A percentile compares a stretch with the other conserved stretches of the same genome.
Conservation (phyloP, 2,329 filamentous ascomycete genomes). For the Blastomyces silverae region DNA sequence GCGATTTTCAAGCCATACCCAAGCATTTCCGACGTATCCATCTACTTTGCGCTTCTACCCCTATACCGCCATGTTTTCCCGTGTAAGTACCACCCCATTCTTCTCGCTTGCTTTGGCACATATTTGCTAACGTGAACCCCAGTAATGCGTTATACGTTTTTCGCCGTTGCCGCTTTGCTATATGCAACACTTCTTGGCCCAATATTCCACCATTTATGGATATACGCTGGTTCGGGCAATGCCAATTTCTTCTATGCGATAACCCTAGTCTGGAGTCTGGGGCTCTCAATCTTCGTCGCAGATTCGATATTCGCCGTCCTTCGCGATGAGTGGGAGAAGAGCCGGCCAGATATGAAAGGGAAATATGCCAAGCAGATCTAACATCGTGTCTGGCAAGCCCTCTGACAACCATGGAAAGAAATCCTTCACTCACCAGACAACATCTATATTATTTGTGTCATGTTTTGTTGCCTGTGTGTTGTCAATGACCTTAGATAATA, state of each 20-base stretch:
- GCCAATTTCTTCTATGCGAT: constrained; percentile 99
- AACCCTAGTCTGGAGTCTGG: constrained; percentile 95
- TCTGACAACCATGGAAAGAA: not conserved
- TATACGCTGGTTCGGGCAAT: constrained; percentile 95
- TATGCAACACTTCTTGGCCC: constrained; percentile 87
- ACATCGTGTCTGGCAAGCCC: not conserved
- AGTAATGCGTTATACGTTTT: constrained; percentile 91
- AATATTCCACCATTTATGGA: constrained; percentile 95
- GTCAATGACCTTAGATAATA: constrained; percentile 45
- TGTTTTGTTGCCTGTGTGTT: constrained; percentile 8
- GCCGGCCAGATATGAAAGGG: constrained; percentile 81
- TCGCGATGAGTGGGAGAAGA: constrained; percentile 87
- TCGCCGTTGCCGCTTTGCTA: constrained; percentile 72
- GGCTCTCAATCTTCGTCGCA: constrained; percentile 75
- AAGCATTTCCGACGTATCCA: constrained; percentile 78
- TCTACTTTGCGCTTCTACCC: constrained; percentile 76
- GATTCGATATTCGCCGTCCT: constrained; percentile 84
- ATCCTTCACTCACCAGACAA: not conserved
- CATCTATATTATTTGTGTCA: constrained; percentile 1
- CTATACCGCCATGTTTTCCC: constrained; percentile 90
- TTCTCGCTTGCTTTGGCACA: not conserved
- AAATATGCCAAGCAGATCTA: constrained; percentile 83
- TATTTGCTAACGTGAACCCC: constrained; percentile 26
- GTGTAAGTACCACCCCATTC: constrained; percentile 43
- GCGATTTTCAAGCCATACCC: constrained; percentile 97